Evolutionary conservation across 306 rosid genomes (phyloP).

Genomic region (Castanea sativa): DNA sequence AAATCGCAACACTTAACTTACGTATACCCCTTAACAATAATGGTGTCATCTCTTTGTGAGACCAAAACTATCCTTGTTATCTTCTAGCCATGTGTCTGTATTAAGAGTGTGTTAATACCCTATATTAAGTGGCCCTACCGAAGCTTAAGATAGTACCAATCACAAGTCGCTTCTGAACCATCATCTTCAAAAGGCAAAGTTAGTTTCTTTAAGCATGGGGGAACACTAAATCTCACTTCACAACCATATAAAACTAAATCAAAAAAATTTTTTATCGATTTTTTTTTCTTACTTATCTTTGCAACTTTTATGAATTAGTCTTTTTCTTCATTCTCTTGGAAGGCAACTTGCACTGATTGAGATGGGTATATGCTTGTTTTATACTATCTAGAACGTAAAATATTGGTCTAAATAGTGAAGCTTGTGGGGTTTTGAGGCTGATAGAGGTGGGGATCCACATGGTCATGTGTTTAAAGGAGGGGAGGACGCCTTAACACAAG

Average conservation of each 20-base stretch:
- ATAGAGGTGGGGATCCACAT: conserved; percentile 24
- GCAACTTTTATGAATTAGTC: not conserved
- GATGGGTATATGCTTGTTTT: conserved; percentile 19
- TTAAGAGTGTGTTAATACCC: conserved; percentile 21
- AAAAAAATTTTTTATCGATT: not conserved
- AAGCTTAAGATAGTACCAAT: conserved; percentile 28
- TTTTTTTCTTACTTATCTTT: not conserved
- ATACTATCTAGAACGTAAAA: not conserved
- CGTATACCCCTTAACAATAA: conserved; percentile 26
- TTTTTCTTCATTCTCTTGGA: not conserved
- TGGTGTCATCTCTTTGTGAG: conserved; percentile 43
- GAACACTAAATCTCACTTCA: conserved; percentile 10
- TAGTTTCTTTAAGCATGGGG: conserved; percentile 1
- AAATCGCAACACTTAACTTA: conserved; percentile 20
- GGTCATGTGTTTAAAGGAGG: conserved; percentile 19
- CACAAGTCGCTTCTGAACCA: conserved; percentile 37
- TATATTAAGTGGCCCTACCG: conserved; percentile 8
- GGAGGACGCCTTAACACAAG: conserved; percentile 19
- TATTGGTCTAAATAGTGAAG: not conserved
- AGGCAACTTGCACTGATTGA: conserved; percentile 5
- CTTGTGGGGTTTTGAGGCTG: conserved; percentile 12
- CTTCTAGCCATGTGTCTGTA: conserved; percentile 30
- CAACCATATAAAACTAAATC: conserved; percentile 6
- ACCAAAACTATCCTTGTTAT: conserved; percentile 30
- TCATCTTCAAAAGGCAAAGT: not conserved